Evolutionary conservation across 2,329 filamentous ascomycete genomes (phyloP), one percentile per base, ranked within the genome.

Genomic region (Aspergillus quadricinctus): DNA sequence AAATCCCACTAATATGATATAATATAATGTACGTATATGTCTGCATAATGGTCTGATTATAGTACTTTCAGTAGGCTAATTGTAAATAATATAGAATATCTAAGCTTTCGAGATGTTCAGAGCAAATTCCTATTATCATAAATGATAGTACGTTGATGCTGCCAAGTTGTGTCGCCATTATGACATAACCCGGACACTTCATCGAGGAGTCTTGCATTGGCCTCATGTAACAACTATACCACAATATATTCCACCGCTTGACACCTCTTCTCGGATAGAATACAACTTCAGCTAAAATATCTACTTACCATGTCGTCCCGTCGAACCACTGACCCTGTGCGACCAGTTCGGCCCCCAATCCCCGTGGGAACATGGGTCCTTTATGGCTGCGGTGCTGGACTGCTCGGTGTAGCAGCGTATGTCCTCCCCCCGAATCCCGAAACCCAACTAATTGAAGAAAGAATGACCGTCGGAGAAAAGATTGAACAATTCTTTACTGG

Each of bases 281-380:
- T 35, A 35, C 14, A 35, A 17, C 11, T 3, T 35, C 4, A 6
- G 14, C 14, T 35, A 6, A 11, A 43, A 49, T 57, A 10, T 52
- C 5, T 52, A 58, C 59, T 49, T 54, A 53, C 50, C 49, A 60
- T 53, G 51, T 48, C 52, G 51, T 48, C 52, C 7, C 52, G 52
- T 46, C 52, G 43, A 28, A 54, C 52, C 6, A 54, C 52, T 9
- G 23, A 48, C 28, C 52, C 52, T 25, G 11, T 35, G 5, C 52
- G 14, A 40, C 52, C 45, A 3, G 25, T 11, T 21, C 52, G 31
- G 10, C 52, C 52, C n/a, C 31, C 52, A 5, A 10, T 54, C 29
- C 48, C 52, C 6, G 19, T 49, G 17, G n/a, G 43, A 10, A 49
- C 28, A 14, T 54, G 52, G 43, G 31, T 54, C 45, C 17, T 54